A percentile compares a stretch with the other conserved stretches of the same genome.
Conservation (phyloP, 192 early-diverging fungal species). For the Coemansia javaensis region DNA sequence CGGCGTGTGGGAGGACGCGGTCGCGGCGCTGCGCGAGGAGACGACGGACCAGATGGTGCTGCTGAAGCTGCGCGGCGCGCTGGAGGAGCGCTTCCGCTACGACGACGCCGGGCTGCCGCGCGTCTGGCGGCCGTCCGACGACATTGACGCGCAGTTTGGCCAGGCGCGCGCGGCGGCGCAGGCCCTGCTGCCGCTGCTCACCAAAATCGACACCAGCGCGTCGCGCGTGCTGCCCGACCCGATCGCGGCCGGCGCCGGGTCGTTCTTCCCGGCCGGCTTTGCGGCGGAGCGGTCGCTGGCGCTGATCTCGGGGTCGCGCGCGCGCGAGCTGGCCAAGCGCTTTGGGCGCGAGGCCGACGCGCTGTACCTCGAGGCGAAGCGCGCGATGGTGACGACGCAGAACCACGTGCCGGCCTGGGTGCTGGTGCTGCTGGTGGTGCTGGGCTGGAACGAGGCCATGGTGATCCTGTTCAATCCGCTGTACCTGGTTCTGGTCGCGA, state of each 20-base stretch:
- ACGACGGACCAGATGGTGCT: slow-evolving; percentile 78
- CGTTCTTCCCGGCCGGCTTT: slow-evolving; percentile 49
- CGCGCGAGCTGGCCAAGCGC: slow-evolving; percentile 66
- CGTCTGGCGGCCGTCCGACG: slow-evolving; percentile 93
- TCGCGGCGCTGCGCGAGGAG: slow-evolving; percentile 73
- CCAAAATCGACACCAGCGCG: slow-evolving; percentile 61
- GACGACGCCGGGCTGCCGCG: slow-evolving; percentile 88
- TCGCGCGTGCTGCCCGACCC: not conserved
- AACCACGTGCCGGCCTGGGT: slow-evolving; percentile 86
- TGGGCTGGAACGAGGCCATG: slow-evolving; percentile 97
- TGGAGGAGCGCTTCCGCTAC: slow-evolving; percentile 92
- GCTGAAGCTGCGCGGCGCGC: slow-evolving; percentile 68
- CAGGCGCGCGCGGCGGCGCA: slow-evolving; percentile 64
- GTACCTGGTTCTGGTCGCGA: slow-evolving; percentile 63
- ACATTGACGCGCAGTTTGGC: slow-evolving; percentile 85
- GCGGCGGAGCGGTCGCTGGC: slow-evolving; percentile 59
- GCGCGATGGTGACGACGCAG: slow-evolving; percentile 83
- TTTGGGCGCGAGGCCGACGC: slow-evolving; percentile 89
- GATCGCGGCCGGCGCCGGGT: not conserved
- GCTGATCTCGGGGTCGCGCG: slow-evolving; percentile 57
- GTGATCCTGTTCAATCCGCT: slow-evolving; percentile 78
- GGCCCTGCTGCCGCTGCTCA: slow-evolving; percentile 63
- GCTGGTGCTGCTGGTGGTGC: slow-evolving; percentile 64
- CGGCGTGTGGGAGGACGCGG: slow-evolving; percentile 67
- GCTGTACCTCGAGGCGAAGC: slow-evolving; percentile 93